Conservation (phyloP, 106 monocot genomes). For the Chionographis japonica region DNA sequence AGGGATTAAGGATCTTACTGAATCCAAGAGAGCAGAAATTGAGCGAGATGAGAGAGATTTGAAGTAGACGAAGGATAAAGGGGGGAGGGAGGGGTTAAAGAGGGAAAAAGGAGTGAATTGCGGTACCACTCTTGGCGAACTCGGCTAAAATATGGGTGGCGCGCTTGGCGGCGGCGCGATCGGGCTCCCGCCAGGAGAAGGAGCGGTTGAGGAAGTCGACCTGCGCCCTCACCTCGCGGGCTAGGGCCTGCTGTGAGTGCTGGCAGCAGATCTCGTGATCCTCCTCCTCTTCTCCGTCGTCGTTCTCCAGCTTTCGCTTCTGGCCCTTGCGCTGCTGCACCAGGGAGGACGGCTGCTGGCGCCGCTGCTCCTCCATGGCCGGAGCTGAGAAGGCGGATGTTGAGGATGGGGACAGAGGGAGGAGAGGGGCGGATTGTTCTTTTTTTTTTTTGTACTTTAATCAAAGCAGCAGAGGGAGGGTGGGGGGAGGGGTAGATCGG, state of each 20-base stretch:
- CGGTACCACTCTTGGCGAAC: slow-evolving; percentile 85
- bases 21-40: neutral
- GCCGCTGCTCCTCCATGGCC: slow-evolving; percentile 39
- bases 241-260: slow-evolving; percentile 35
- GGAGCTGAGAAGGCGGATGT: neutral
- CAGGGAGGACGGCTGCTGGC: slow-evolving; percentile 13
- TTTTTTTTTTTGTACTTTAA: no score
- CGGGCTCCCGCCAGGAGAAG: slow-evolving; percentile 65
- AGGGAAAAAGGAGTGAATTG: neutral
- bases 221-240: slow-evolving; percentile 55
- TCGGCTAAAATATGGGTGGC: slow-evolving; percentile 85
- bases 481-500: no score
- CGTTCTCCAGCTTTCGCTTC: slow-evolving; percentile 72
- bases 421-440: neutral
- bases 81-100: neutral
- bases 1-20: no score
- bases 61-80: neutral
- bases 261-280: slow-evolving; percentile 37
- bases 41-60: neutral
- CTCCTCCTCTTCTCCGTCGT: slow-evolving; percentile 9
- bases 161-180: slow-evolving; percentile 74
- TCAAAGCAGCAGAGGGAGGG: no score
- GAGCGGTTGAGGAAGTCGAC: slow-evolving; percentile 53
- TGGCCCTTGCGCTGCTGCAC: slow-evolving; percentile 50
- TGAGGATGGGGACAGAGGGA: neutral